Percentiles rank a stretch among this genome's conserved stretches.
phyloP scores from a whole-genome alignment of 2,329 filamentous ascomycete genomes.

The Sporothrix inflata region DNA sequence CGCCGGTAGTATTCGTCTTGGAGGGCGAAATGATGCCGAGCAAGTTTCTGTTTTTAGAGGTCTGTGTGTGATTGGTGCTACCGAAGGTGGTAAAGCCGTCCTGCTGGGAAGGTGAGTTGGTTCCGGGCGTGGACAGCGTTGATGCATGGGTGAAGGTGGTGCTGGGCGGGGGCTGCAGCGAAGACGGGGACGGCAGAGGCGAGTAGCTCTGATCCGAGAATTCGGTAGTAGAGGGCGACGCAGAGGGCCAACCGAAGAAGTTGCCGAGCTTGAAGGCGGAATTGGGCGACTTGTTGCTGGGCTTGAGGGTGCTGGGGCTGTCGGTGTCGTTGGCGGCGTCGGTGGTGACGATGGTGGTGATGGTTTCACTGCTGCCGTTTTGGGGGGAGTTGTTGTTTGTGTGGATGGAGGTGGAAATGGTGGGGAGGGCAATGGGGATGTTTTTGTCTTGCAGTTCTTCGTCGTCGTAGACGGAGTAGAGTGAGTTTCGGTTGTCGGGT shows the following conservation, averaged over 20 bases:
- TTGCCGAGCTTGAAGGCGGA: slow-evolving; percentile 53
- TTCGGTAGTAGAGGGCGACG: slow-evolving; percentile 52
- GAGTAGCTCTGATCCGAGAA: slow-evolving; percentile 54
- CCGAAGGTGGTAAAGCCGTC: slow-evolving; percentile 15
- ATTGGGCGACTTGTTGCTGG: slow-evolving; percentile 56
- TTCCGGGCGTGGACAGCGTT: slow-evolving; percentile 42
- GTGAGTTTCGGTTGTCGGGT: slow-evolving; percentile 20
- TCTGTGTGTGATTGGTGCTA: background rate
- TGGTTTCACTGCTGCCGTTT: slow-evolving; percentile 5
- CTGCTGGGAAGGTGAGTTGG: slow-evolving; percentile 41
- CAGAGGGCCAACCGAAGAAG: slow-evolving; percentile 59
- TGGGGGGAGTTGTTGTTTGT: background rate
- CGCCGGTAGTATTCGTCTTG: slow-evolving; percentile 36
- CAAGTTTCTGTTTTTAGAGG: slow-evolving; percentile 25
- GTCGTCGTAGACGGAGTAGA: slow-evolving; percentile 26
- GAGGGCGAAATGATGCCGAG: slow-evolving; percentile 24
- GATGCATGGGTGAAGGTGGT: slow-evolving; percentile 48
- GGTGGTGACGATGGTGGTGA: slow-evolving; percentile 10
- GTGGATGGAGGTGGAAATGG: slow-evolving; percentile 18
- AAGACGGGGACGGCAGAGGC: slow-evolving; percentile 52
- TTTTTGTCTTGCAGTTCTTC: slow-evolving; percentile 30
- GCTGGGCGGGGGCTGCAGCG: slow-evolving; percentile 29
- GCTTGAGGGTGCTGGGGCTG: slow-evolving; percentile 34
- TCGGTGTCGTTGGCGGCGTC: slow-evolving; percentile 6
- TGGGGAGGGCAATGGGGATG: slow-evolving; percentile 23